Conservation (phyloP, 208 protist species). For the Crithidia sp. region DNA sequence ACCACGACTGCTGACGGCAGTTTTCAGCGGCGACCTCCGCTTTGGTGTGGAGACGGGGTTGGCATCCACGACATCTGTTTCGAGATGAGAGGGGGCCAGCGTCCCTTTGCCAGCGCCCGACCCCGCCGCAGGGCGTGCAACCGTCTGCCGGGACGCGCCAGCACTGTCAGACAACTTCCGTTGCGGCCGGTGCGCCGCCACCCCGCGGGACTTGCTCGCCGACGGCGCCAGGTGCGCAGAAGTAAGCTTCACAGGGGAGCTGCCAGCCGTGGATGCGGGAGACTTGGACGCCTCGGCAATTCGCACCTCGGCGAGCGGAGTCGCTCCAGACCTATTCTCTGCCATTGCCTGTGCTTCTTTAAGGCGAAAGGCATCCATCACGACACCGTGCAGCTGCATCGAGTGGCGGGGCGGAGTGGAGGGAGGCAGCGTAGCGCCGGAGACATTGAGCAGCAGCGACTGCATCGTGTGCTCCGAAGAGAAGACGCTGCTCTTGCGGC, state of each 20-base stretch:
- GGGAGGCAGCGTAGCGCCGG: conserved; percentile 15
- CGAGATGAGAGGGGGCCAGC: background rate
- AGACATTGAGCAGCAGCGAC: conserved; percentile 11
- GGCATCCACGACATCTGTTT: background rate
- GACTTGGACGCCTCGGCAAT: background rate
- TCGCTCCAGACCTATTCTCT: too few species aligned
- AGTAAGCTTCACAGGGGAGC: conserved; percentile 1
- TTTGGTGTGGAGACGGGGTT: too few species aligned
- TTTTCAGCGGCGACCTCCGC: background rate
- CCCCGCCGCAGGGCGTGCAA: background rate
- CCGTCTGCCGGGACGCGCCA: background rate
- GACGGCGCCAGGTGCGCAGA: background rate
- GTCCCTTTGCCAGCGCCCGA: background rate
- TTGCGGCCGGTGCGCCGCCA: background rate
- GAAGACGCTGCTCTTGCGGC: conserved; percentile 22
- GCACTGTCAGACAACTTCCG: background rate
- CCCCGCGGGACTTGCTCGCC: background rate
- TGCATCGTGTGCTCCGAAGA: conserved; percentile 25
- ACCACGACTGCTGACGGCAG: too few species aligned
- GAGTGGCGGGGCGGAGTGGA: background rate
- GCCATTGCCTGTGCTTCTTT: background rate
- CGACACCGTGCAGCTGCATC: conserved; percentile 1
- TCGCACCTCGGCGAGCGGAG: too few species aligned
- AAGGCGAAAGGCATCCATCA: background rate
- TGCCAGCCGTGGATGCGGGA: background rate